A percentile compares a stretch with the other conserved stretches of the same genome.
Evolutionary conservation across 225 moss, liverwort and hornwort species (phyloP).

Genomic region (Bryum argenteum): DNA sequence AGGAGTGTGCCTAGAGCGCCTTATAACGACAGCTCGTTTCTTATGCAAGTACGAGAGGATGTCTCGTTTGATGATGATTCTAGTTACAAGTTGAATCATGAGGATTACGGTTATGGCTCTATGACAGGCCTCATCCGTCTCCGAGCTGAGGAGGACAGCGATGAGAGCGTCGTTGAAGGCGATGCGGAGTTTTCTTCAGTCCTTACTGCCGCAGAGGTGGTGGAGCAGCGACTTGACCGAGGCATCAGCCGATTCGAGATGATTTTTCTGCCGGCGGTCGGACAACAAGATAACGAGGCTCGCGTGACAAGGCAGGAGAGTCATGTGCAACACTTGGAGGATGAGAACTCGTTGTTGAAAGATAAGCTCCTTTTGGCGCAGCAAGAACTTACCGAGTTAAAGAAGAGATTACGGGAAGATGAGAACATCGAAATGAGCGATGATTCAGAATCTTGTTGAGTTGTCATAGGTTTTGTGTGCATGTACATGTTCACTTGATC

Average conservation of each 20-base stretch:
- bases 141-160: conserved; percentile 44
- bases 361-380: conserved; percentile 47
- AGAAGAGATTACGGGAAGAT: conserved; percentile 27
- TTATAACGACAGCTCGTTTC: conserved; percentile 73
- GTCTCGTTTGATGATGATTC: conserved; percentile 47
- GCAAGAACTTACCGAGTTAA: conserved; percentile 48
- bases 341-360: conserved; percentile 53
- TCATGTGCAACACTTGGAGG: conserved; percentile 50
- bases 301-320: conserved; percentile 46
- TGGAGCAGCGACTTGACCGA: conserved; percentile 66
- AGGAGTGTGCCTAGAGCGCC: conserved; percentile 76
- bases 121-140: conserved; percentile 90
- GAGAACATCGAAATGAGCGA: conserved; percentile 37
- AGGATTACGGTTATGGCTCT: conserved; percentile 82
- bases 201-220: conserved; percentile 44
- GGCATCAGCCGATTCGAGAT: conserved; percentile 60
- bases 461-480: conserved; percentile 26
- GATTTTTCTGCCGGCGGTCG: not conserved
- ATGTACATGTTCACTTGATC: conserved; percentile 42
- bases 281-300: conserved; percentile 8
- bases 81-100: conserved; percentile 47
- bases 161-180: conserved; percentile 35
- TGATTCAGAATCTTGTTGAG: conserved; percentile 30
- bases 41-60: conserved; percentile 68
- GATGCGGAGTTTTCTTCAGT: conserved; percentile 42